phyloP scores from a whole-genome alignment of 2,329 filamentous ascomycete species.

The Zymoseptoria passerinii region DNA sequence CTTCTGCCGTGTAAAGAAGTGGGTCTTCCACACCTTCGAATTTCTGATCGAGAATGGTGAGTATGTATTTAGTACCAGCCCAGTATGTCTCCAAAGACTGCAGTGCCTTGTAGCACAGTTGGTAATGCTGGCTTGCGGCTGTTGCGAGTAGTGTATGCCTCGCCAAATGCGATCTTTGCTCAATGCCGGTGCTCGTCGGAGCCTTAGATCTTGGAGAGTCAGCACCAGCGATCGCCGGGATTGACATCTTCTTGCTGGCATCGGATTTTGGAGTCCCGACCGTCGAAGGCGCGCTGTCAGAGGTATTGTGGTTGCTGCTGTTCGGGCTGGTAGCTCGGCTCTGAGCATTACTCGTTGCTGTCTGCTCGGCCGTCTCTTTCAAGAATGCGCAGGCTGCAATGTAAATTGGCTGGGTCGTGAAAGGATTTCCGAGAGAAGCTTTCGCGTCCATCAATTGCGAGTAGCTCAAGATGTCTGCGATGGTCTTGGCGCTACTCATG shows the following conservation, averaged over 20 bases:
- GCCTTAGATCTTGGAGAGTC: slow-evolving; percentile 8
- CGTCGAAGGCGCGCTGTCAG: slow-evolving; percentile 7
- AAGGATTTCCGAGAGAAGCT: slow-evolving; percentile 72
- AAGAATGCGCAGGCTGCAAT: slow-evolving; percentile 84
- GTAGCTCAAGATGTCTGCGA: slow-evolving; percentile 80
- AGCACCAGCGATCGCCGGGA: slow-evolving; percentile 5
- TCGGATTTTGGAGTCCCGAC: slow-evolving; percentile 7
- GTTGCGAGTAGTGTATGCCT: slow-evolving; percentile 72
- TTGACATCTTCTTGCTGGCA: slow-evolving; percentile 7
- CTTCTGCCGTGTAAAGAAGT: slow-evolving; percentile 57
- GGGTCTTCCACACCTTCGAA: slow-evolving; percentile 78
- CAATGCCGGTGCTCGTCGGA: slow-evolving; percentile 5
- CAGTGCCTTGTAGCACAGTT: slow-evolving; percentile 74
- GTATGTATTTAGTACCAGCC: slow-evolving; percentile 78
- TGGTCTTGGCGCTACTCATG: slow-evolving; percentile 86
- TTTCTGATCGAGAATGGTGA: slow-evolving; percentile 80
- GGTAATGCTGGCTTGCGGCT: slow-evolving; percentile 78
- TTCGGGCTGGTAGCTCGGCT: slow-evolving; percentile 45
- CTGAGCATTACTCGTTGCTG: slow-evolving; percentile 51
- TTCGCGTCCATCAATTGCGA: slow-evolving; percentile 78
- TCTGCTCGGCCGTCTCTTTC: slow-evolving; percentile 68
- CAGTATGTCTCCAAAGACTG: slow-evolving; percentile 76
- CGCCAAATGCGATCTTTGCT: slow-evolving; percentile 35
- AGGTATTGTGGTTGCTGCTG: slow-evolving; percentile 4
- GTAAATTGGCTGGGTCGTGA: slow-evolving; percentile 81